Evolutionary conservation across 805 yeast species (phyloP), one percentile per base, ranked within the genome.

Genomic region (Metschnikowia anglica): DNA sequence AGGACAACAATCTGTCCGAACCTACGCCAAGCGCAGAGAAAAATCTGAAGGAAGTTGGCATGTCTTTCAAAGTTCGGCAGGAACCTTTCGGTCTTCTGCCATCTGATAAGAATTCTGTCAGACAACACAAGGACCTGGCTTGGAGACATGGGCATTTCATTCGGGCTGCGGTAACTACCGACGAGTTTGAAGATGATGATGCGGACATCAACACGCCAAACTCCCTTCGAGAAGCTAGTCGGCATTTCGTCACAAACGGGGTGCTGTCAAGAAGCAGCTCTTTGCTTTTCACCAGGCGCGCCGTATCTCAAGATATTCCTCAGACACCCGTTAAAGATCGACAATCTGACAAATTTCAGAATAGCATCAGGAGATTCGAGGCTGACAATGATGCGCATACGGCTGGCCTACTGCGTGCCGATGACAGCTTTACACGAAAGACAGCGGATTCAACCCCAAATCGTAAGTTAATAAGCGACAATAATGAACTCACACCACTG

Each of bases 401-500:
- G 16, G 18, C 10, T n/a, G 29, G 25, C 5, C 24, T 31, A 18
- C 19, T 17, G 31, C 36, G 27, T n/a, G 36, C 9, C 4, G n/a
- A 24, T 23, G 18, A 5, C 8, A 20, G 25, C 11, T n/a, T n/a
- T 7, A 13, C 5, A n/a, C 25, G 25, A 20, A 28, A 17, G n/a
- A 1, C 27, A 1, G 31, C 34, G 7, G 27, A 13, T 8, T 13
- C 27, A 7, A 27, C 58, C 11, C 45, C 53, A 15, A 46, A 36
- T 15, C 44, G 46, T 8, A 55, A 56, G 34, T 43, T 62, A 11
- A 55, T 62, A 8, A 46, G 57, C 2, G 62, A 59, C 25, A 54
- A 54, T 20, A 62, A 62, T 46, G 46, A 47, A 39, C 56, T 56
- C 25, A 53, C 58, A 5, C 61, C 65, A 12, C 41, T 21, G 17